These are phyloP conservation scores for Aspergillus quadricinctus DNA, from an alignment of 2,329 filamentous ascomycete species.

Conservation along the genomic window DNA sequence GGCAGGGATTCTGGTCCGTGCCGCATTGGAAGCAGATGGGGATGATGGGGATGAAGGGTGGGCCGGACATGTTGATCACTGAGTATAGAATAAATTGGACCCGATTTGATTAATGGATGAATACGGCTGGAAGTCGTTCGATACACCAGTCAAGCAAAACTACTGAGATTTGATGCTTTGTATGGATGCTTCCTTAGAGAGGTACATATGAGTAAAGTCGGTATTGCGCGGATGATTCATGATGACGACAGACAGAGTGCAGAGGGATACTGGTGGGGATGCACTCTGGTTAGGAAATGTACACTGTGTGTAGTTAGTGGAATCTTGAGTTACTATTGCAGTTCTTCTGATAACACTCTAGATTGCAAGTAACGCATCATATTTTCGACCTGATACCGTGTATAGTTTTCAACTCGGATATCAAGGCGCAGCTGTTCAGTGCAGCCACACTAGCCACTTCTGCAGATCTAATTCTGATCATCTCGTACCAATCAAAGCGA, in stretches of 20 bases:
- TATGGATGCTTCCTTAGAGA: not conserved
- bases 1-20: slow-evolving; percentile 55
- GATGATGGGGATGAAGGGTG: slow-evolving; percentile 45
- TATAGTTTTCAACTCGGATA: not conserved
- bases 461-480: not conserved
- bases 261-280: not conserved
- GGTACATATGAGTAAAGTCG: not conserved
- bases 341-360: not conserved
- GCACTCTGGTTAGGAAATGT: not conserved
- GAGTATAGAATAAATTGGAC: not conserved
- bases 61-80: slow-evolving; percentile 27
- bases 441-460: not conserved
- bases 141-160: not conserved
- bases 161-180: not conserved
- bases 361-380: not conserved
- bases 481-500: not conserved
- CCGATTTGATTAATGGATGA: not conserved
- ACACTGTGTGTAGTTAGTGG: not conserved
- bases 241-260: slow-evolving; percentile 12
- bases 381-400: not conserved
- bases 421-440: not conserved
- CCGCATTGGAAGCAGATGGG: slow-evolving; percentile 54
- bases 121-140: not conserved
- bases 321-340: not conserved
- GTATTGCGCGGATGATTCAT: slow-evolving; percentile 13